Base-by-base conservation (phyloP, 306 rosid species). In the Cyamopsis tetragonoloba region DNA sequence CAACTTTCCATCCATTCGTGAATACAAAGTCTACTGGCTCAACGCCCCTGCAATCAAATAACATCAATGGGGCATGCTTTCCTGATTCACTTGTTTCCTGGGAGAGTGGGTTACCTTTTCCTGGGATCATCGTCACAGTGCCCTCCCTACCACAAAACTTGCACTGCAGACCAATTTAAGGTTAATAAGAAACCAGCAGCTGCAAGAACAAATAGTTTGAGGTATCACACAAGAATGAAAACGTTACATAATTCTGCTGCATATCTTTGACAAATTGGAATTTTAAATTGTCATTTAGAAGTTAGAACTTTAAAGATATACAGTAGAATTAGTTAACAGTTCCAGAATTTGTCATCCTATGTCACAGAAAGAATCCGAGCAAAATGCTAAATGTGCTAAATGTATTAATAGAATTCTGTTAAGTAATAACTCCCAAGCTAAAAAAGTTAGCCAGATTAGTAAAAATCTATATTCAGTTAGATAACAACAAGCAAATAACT, bases 111-210 rank as follows among this genome's bases (percentile, higher is more conserved):
- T 57, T 24, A 44, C 93, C 88, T 26, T 71, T 85, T 35, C 91
- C 89, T 12, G 84, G 79, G 32, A 86, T 66, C 96, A 89, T 92
- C 8, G 96, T 88, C 19, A 92, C 74, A 7, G 85, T 92, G 64
- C 98, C 96, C 3, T 81, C 96, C 76, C 98, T 83, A 73, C 82
- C 88, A 81, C 96, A 92, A 48, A 92, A 84, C 81, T 92, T 92
- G 91, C 98, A 93, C 96, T 89, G 46, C 30, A 72, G 55, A 60
- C 68, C 39, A 71, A 78, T 55, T 7, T 57, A 47, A 61, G 55
- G 62, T 32, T 37, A 54, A 46, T 17, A 71, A 67, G 35, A 82
- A 56, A 64, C 43, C 47, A 81, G 30, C 72, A 70, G 4, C 63
- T 19, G 20, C 58, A 22, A 41, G 46, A 46, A 23, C 30, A 55